Conservation (phyloP, 1,284 basidiomycete species). For the Meira nashicola region DNA sequence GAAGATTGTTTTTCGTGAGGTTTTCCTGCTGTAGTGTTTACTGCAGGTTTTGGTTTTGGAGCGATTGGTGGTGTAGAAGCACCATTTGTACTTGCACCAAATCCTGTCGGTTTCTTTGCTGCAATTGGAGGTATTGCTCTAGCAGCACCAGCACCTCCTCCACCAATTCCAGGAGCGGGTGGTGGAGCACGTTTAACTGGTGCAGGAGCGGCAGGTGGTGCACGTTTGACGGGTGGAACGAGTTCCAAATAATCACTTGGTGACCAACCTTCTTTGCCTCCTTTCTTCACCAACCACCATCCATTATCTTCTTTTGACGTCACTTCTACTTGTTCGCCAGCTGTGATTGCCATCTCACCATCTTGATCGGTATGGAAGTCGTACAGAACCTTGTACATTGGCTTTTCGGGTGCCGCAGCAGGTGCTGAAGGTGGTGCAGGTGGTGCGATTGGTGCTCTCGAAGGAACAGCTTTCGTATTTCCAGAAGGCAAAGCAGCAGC, state of each 20-base stretch:
- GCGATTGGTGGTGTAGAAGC: constrained; percentile 49
- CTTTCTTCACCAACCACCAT: constrained; percentile 86
- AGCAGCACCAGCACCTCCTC: constrained; percentile 67
- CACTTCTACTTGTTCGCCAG: constrained; percentile 87
- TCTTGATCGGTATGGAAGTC: constrained; percentile 73
- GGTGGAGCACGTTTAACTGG: constrained; percentile 52
- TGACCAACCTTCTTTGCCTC: constrained; percentile 81
- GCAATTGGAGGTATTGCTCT: constrained; percentile 62
- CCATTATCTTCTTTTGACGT: constrained; percentile 72
- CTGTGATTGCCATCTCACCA: constrained; percentile 82
- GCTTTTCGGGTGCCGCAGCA: constrained; percentile 62
- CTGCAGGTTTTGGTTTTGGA: constrained; percentile 56
- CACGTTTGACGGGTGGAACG: constrained; percentile 60
- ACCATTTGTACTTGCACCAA: not conserved
- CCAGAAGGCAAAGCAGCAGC: constrained; percentile 14
- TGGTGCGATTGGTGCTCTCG: constrained; percentile 17
- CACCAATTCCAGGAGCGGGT: constrained; percentile 61
- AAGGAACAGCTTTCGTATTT: constrained; percentile 9
- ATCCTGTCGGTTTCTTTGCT: constrained; percentile 61
- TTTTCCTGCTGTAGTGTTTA: constrained; percentile 50
- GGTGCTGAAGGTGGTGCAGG: constrained; percentile 54
- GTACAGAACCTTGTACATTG: constrained; percentile 68
- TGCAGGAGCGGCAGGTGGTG: constrained; percentile 21
- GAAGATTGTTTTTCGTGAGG: constrained; percentile 42
- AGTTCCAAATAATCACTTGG: constrained; percentile 78